Conservation (phyloP, 202 grass and related monocot species). For the Cymbopogon flexuosus region DNA sequence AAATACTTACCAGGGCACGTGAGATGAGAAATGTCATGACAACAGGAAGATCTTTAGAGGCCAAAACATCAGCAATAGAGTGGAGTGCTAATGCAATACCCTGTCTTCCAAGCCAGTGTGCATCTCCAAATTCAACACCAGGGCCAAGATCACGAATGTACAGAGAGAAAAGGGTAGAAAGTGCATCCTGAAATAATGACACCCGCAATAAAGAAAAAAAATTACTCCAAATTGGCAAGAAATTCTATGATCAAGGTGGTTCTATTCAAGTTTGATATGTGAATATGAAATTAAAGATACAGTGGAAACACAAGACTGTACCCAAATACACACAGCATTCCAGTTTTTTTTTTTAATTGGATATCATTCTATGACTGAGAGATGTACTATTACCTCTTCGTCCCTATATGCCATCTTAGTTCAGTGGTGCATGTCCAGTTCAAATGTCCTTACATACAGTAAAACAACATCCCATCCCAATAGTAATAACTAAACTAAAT, state of each 20-base stretch:
- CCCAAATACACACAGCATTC: neutral
- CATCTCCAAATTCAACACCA: constrained; percentile 19
- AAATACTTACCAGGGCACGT: constrained; percentile 66
- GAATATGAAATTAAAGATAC: constrained; percentile 8
- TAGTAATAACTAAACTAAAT: neutral
- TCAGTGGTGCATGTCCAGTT: neutral
- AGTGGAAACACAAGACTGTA: constrained; percentile 1
- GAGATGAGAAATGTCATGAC: constrained; percentile 99
- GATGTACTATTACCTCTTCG: neutral
- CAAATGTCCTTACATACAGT: neutral
- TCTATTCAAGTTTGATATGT: neutral
- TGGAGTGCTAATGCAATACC: constrained; percentile 89
- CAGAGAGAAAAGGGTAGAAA: constrained; percentile 81
- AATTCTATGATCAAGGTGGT: constrained; percentile 6
- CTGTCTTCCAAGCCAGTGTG: constrained; percentile 81
- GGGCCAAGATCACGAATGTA: constrained; percentile 58
- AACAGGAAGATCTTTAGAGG: constrained; percentile 88
- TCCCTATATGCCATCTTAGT: neutral
- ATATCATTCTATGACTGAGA: neutral
- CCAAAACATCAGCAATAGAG: constrained; percentile 83
- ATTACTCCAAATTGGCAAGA: neutral
- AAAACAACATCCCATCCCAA: neutral
- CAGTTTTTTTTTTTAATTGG: neutral
- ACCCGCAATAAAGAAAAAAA: neutral
- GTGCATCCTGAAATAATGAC: constrained; percentile 59